Evolutionary conservation across 441 rosid species (phyloP).

Genomic region (Raphanus hybrid): DNA sequence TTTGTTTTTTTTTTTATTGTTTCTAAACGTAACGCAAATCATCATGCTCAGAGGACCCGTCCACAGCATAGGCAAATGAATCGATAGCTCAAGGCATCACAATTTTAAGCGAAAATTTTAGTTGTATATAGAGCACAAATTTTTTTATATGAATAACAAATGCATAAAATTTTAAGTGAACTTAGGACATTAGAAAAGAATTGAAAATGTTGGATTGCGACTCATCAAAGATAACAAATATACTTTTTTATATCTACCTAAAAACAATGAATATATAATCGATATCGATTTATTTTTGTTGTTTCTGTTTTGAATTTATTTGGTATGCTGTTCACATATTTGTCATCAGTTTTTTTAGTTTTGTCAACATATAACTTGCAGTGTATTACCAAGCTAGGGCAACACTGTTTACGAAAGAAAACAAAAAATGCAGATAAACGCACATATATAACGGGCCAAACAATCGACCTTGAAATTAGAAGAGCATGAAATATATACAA

Average conservation of each 20-base stretch:
- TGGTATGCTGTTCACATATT: not conserved
- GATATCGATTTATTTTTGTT: conserved; percentile 4
- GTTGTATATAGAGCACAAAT: too few species aligned
- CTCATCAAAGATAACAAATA: not conserved
- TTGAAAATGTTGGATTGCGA: too few species aligned
- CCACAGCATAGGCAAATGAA: too few species aligned
- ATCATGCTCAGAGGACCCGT: not conserved
- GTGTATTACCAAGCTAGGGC: not conserved
- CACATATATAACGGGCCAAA: not conserved
- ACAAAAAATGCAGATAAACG: not conserved
- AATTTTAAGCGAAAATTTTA: too few species aligned
- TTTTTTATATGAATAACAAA: too few species aligned
- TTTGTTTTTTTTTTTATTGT: not conserved
- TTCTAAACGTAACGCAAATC: conserved; percentile 28
- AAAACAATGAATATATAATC: not conserved
- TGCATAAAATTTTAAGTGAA: too few species aligned
- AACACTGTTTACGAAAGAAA: not conserved
- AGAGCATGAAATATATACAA: not conserved
- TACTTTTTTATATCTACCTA: not conserved
- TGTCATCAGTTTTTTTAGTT: not conserved
- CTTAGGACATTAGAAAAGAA: too few species aligned
- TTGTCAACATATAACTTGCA: not conserved
- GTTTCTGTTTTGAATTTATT: not conserved
- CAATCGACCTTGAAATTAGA: not conserved
- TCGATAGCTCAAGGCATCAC: too few species aligned